Evolutionary conservation across 83 land plant species (phyloP), one percentile per base, ranked within the genome.

Genomic region (Isoetes engelmannii): DNA sequence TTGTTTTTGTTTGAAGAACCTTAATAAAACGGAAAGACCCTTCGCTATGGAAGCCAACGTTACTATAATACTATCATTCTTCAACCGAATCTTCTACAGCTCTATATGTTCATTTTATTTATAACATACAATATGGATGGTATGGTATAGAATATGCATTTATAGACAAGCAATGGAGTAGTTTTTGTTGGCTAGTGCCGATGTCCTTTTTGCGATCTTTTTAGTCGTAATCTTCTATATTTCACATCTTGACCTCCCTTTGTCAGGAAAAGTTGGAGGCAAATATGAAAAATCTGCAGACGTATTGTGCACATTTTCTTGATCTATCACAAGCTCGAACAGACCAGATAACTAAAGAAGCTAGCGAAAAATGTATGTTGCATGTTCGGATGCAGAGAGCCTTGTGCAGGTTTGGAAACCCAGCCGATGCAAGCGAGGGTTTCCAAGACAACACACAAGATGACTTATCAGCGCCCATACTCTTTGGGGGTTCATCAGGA

Each of bases 401-500:
- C 10, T 18, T 12, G 28, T 18, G 28, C 62, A 59, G 19, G 62
- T 51, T 51, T 12, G 15, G 17, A 12, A 12, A 51, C 3, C 1
- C 13, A 12, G 17, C 17, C 17, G 17, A 51, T 51, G 17, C 17
- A 12, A 51, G 17, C 1, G 55, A 12, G 1, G 13, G 55, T 3
- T 51, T 51, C 13, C 84, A 80, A 45, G 89, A 85, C 48, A 96
- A 82, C 61, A 55, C 71, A 17, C 44, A 20, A 49, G 80, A 77
- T 53, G 77, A 67, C 4, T 56, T 74, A 20, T 77, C 69, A 46
- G 72, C 79, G 4, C 61, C 80, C 17, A 70, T 77, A 72, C 73
- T 89, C 49, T 65, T 77, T 70, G 97, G 95, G 48, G 80, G 70
- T 47, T 75, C 75, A 69, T 68, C 63, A 37, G 82, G 90, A 57